Conservation (phyloP, 495 filamentous ascomycete species). For the Penicillium fimorum region DNA sequence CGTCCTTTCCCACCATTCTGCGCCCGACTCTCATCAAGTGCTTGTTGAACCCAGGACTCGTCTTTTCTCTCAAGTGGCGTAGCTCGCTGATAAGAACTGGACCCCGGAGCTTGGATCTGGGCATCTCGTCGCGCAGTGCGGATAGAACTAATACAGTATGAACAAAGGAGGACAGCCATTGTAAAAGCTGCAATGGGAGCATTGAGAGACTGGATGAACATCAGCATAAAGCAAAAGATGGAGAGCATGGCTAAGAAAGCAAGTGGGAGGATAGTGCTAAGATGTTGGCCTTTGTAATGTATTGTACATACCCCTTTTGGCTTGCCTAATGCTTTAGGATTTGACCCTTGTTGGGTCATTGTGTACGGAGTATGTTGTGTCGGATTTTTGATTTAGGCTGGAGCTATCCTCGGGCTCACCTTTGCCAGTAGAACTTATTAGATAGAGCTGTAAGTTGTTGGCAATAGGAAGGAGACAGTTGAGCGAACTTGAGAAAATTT, state of each 20-base stretch:
- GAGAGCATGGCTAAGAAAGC: neutral
- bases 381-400: neutral
- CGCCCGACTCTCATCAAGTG: slow-evolving; percentile 34
- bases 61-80: slow-evolving; percentile 16
- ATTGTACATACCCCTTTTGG: slow-evolving; percentile 23
- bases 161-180: slow-evolving; percentile 48
- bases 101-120: slow-evolving; percentile 11
- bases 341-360: slow-evolving; percentile 18
- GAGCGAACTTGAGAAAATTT: neutral
- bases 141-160: slow-evolving; percentile 52
- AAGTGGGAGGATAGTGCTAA: neutral
- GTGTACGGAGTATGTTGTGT: neutral
- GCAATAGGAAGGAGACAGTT: neutral
- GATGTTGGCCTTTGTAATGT: neutral
- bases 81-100: slow-evolving; percentile 13
- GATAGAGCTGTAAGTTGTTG: neutral
- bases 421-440: neutral
- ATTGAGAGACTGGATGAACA: slow-evolving; percentile 37
- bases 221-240: neutral
- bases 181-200: slow-evolving; percentile 52
- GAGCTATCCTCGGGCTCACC: neutral
- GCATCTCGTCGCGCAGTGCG: slow-evolving; percentile 43
- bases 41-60: slow-evolving; percentile 38
- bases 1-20: slow-evolving; percentile 13
- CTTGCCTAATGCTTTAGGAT: slow-evolving; percentile 20